Evolutionary conservation across 164 flowering plant genomes (phyloP), one percentile per base, ranked within the genome.

Genomic region (Chimonanthus praecox): DNA sequence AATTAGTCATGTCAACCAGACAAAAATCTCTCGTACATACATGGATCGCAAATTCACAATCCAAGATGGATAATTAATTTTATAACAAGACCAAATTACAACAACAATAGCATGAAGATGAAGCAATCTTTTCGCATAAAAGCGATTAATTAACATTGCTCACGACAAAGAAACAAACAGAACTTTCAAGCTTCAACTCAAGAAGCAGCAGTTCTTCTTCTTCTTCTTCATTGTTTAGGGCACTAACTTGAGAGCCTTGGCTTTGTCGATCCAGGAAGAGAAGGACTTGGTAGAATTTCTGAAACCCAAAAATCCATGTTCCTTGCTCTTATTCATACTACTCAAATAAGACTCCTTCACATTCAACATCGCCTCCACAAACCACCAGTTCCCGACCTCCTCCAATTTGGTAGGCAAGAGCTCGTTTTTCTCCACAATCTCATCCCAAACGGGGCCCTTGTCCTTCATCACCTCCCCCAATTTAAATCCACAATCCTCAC

Each of bases 231-330:
- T 43, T 49, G 7, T 20, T 71, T 72, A 87, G 18, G 94, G 93
- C 70, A 92, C 89, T 67, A 90, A 78, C 78, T 87, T 89, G 76
- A 67, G 77, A 68, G 77, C 83, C 68, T 84, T 89, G 82, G 79
- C 75, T 86, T 86, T 92, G 60, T 89, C 88, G 8, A 90, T 88
- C 94, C 97, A 89, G 13, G 85, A 82, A 68, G 83, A 44, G 58
- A 90, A 84, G 0, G 92, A 84, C 4, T 74, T 76, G 64, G 77
- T 78, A 7, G 94, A 70, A 78, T 90, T 90, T 82, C 97, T 87
- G 71, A 92, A 92, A 6, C 97, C 97, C 72, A 89, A 74, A 71
- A 91, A 91, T 4, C 97, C 97, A 77, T 89, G 94, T 78, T 89
- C 97, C 77, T 89, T 92, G 75, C 94, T 86, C 85, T 92, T 92